Conservation (phyloP, 257 asterid genomes). For the Przewalskia tangutica region DNA sequence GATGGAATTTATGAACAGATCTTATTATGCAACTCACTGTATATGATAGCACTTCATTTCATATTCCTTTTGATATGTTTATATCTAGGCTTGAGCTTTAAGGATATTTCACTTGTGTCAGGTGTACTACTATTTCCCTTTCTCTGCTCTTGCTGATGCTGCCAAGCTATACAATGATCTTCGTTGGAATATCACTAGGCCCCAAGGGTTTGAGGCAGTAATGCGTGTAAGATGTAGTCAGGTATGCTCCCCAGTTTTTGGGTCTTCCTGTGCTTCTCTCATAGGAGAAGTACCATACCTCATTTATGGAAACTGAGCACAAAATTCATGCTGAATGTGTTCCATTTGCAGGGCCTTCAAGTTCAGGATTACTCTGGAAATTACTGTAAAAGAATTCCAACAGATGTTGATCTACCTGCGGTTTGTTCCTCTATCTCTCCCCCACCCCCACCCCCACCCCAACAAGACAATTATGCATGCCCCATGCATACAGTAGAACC, state of each 20-base stretch:
- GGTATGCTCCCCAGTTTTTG: conserved; percentile 34
- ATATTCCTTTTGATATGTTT: neutral
- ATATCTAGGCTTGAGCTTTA: neutral
- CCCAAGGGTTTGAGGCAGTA: conserved; percentile 98
- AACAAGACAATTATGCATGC: neutral
- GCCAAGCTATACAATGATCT: conserved; percentile 96
- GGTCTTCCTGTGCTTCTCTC: conserved; percentile 5
- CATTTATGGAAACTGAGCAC: neutral
- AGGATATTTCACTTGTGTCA: conserved; percentile 11
- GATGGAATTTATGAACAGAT: neutral
- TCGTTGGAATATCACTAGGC: conserved; percentile 96
- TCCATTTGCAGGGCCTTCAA: conserved; percentile 71
- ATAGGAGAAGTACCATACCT: neutral
- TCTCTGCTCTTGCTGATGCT: conserved; percentile 90
- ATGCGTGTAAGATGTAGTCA: conserved; percentile 99
- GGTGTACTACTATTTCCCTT: conserved; percentile 92
- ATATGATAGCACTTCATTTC: neutral
- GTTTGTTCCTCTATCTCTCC: conserved; percentile 45
- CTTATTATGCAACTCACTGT: neutral
- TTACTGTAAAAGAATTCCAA: conserved; percentile 93
- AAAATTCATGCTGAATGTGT: neutral
- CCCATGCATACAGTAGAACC: neutral
- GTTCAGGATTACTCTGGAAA: conserved; percentile 94
- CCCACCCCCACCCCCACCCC: conserved; percentile 6
- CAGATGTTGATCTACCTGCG: conserved; percentile 96